Conservation (phyloP, 2,329 filamentous ascomycete species). For the Nemania abortiva region DNA sequence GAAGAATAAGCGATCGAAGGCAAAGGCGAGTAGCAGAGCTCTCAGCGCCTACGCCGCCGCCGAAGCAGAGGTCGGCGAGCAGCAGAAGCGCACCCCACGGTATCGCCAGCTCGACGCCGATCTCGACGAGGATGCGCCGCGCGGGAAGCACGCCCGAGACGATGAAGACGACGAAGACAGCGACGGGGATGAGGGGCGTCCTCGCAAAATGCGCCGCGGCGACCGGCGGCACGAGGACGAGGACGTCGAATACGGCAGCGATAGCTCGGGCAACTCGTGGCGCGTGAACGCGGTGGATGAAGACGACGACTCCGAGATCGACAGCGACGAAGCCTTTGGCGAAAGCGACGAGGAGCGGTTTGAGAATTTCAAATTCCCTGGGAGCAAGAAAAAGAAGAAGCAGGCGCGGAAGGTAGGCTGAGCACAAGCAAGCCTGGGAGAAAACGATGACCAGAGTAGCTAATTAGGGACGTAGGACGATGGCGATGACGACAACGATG, state of each 20-base stretch:
- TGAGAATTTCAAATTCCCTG: constrained; percentile 74
- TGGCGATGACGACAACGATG: constrained; percentile 64
- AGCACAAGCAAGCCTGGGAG: constrained; percentile 42
- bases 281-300: constrained; percentile 75
- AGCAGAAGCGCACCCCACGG: constrained; percentile 62
- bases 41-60: constrained; percentile 71
- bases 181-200: constrained; percentile 71
- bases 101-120: constrained; percentile 65
- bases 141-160: constrained; percentile 58
- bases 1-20: constrained; percentile 59
- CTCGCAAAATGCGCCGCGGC: constrained; percentile 57
- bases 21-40: constrained; percentile 63
- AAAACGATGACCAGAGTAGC: constrained; percentile 14
- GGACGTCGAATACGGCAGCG: constrained; percentile 79
- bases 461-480: constrained; percentile 58
- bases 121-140: constrained; percentile 44
- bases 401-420: constrained; percentile 57
- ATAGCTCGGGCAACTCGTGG: constrained; percentile 90
- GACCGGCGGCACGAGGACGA: constrained; percentile 59
- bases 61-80: constrained; percentile 63
- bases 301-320: constrained; percentile 73
- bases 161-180: constrained; percentile 66
- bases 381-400: constrained; percentile 61
- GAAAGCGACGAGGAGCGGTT: constrained; percentile 90
- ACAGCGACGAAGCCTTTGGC: constrained; percentile 84